Percentiles rank a stretch among this genome's conserved stretches.
Evolutionary conservation across 2,329 filamentous ascomycete genomes (phyloP).

Genomic region (Fusarium illudens): DNA sequence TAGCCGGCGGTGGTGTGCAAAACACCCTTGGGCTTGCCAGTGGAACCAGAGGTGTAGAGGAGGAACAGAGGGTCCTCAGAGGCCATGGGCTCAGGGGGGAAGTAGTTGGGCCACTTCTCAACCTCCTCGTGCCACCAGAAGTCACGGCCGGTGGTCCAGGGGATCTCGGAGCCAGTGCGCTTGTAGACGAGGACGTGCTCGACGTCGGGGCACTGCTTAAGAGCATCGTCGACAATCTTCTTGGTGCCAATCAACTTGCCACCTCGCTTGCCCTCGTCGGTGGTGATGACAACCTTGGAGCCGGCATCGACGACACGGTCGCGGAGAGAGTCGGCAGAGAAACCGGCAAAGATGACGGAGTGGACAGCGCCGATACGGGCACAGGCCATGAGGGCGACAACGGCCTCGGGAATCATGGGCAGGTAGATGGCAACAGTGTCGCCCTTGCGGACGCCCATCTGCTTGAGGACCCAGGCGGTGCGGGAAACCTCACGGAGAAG

Average conservation of each 20-base stretch:
- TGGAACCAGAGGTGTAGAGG: conserved; percentile 97
- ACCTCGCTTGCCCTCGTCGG: conserved; percentile 96
- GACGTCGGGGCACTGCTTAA: conserved; percentile 94
- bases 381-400: conserved; percentile 91
- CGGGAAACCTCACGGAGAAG: conserved; percentile 91
- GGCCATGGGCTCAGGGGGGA: conserved; percentile 86
- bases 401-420: conserved; percentile 97
- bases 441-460: conserved; percentile 96
- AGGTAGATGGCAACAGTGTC: conserved; percentile 97
- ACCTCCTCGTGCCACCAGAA: conserved; percentile 99
- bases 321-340: conserved; percentile 94
- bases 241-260: conserved; percentile 98
- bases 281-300: conserved; percentile 94
- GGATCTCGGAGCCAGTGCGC: conserved; percentile 91
- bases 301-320: conserved; percentile 93
- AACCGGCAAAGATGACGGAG: conserved; percentile 97
- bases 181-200: conserved; percentile 89
- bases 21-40: conserved; percentile 98
- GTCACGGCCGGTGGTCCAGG: conserved; percentile 89
- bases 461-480: conserved; percentile 86
- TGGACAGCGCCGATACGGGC: conserved; percentile 93
- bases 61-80: conserved; percentile 97
- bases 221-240: conserved; percentile 97
- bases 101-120: conserved; percentile 94
- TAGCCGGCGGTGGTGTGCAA: conserved; percentile 98